Percentiles rank a stretch among this genome's conserved stretches.
Conservation (phyloP, 768 basidiomycete species). For the Rubroboletus satanas region DNA sequence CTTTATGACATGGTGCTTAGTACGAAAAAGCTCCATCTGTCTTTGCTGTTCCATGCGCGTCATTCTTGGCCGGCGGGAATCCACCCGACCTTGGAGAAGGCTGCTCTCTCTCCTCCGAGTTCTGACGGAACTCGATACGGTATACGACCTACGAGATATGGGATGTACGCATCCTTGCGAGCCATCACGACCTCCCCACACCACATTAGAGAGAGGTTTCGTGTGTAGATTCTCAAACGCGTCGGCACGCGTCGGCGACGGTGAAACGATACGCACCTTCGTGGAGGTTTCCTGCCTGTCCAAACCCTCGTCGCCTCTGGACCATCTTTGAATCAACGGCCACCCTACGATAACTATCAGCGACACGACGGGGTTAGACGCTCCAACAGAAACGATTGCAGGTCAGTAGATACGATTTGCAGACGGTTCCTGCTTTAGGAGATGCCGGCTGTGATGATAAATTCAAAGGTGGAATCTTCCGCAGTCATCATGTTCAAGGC, state of each 20-base stretch:
- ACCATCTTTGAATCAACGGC: not conserved
- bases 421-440: not conserved
- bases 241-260: not conserved
- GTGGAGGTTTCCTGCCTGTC: not conserved
- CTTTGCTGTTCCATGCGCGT: not conserved
- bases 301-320: not conserved
- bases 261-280: not conserved
- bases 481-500: not conserved
- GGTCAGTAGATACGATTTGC: not conserved
- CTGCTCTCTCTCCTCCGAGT: not conserved
- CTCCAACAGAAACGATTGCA: not conserved
- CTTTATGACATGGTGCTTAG: no score
- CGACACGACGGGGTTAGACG: not conserved
- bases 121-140: no score
- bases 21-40: not conserved
- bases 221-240: not conserved
- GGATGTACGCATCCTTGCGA: not conserved
- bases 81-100: not conserved
- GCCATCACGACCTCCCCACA: not conserved
- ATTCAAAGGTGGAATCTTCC: not conserved
- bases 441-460: not conserved
- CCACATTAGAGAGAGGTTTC: no score
- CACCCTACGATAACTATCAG: not conserved
- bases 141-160: not conserved
- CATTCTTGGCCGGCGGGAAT: not conserved